Base-by-base conservation (phyloP, 2,329 filamentous ascomycete species). In the Helicocarpus griseus region DNA sequence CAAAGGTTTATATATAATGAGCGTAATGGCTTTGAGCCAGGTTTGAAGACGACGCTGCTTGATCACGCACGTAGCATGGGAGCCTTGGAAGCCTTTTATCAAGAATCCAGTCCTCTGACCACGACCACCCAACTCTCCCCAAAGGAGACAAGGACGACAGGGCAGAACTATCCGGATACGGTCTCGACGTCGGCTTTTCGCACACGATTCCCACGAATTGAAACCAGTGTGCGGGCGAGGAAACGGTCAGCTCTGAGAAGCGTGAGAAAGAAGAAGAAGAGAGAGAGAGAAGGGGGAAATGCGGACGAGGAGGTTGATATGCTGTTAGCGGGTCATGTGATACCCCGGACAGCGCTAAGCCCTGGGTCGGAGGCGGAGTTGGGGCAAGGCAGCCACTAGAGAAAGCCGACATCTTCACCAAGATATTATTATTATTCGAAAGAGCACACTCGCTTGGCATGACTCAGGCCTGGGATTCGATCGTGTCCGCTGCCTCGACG, bases 11-110 rank as follows among this genome's bases (percentile, higher is more conserved):
- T 66, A 63, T 61, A 56, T 57, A 69, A 69, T 57, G 67, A 73
- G 60, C 57, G 69, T 66, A 65, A 55, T 61, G 64, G 62, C 63
- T 64, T 62, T 44, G 39, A 3, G 62, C 64, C 60, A 51, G 61
- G 60, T 57, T 55, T 62, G 57, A 60, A 56, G 58, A 59, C 63
- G 70, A 74, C 71, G 70, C 69, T 71, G 67, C 63, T 60, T 59
- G 63, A 69, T 76, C 75, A 77, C 73, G 74, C 74, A 73, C 71
- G 67, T 70, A 69, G 72, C 70, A 76, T 74, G 65, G 71, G 75
- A 77, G 72, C 73, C 75, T 71, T 71, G 74, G 75, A 78, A 79
- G 73, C 69, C 70, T 69, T 70, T 64, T 70, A 63, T 60, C 59
- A 62, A 62, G 56, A 65, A 64, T 63, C 61, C 58, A 62, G 53